Base-by-base conservation (phyloP, 2,329 filamentous ascomycete species). In the Claviceps paspali region DNA sequence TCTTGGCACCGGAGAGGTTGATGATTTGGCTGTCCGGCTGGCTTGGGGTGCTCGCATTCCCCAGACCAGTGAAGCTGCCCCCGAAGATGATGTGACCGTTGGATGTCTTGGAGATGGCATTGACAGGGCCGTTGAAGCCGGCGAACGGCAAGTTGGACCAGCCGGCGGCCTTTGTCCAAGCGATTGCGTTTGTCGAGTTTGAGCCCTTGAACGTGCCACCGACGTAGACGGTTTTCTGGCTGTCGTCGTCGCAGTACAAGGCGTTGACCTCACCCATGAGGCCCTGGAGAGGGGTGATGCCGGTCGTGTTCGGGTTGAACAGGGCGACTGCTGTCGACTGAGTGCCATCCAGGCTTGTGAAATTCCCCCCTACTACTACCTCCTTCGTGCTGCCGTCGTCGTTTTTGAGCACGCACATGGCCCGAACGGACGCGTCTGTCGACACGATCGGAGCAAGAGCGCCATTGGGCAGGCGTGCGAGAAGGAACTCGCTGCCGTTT, bases 121-220 rank as follows among this genome's bases (percentile, higher is more conserved):
- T 74, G 36, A 98, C 86, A 2, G 84, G 84, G 19, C 87, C 87
- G 59, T 96, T 96, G 61, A 98, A 93, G 17, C 92, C 92, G 29
- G 78, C 76, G 62, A 98, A 98, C 2, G 88, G 81, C 39, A 98
- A 62, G 50, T 84, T 81, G 15, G 71, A 72, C 79, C 83, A 95
- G 34, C 73, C 76, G 22, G 74, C 63, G 8, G 64, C 70, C 19
- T 65, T 65, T 18, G 70, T 66, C 85, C 85, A 96, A 10, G 82
- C 73, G 47, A 95, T 79, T 5, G 88, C 92, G 55, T 98, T 96
- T 19, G 80, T 84, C 6, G 86, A 91, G 52, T 91, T 84, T 27
- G 65, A 70, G 29, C 76, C 78, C 39, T 72, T 76, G 54, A 98
- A 95, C 43, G 76, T 79, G 21, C 91, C 91, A 41, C 91, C 92